Evolutionary conservation across 1,139 yeast genomes (phyloP), one percentile per base, ranked within the genome.

Genomic region (Hanseniaspora gamundiae): DNA sequence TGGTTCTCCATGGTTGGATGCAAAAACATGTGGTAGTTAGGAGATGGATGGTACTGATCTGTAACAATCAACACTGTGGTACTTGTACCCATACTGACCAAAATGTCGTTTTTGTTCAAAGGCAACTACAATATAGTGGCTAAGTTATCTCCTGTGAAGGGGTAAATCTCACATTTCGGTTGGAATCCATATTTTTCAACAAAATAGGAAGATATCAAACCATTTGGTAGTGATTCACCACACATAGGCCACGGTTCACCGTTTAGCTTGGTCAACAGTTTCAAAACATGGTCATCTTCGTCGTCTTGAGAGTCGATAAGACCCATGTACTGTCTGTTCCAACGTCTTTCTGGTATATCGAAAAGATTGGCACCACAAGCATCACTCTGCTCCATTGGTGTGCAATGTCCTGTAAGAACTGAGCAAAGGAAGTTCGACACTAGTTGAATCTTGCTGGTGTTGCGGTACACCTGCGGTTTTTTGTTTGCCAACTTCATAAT

Each of bases 301-400:
- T 57, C 41, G 41, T 65, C 71, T 5, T 56, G 57, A 6, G 46
- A 48, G 45, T 49, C 51, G 16, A 64, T 63, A 11, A 62, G 53
- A 1, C 57, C 48, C 30, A 78, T 57, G 40, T 85, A 67, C 17
- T 68, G 68, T 11, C 72, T 73, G 54, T 75, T 68, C 68, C 75
- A 83, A 24, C 68, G 59, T 35, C 70, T 65, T 26, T 73, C 66
- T 16, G 65, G 49, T 38, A 86, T 71, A 59, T 84, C 88, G 67
- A 85, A 85, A 42, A 87, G 57, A 54, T 85, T 86, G 91, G 85
- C 85, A 4, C 96, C 95, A 63, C 95, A 85, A 1, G 85, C 94
- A 61, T 86, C 96, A 14, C 88, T 78, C 53, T 80, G 80, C 54
- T 87, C 96, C 42, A 86, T 66, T 2, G 74, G 70, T 3, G 81